Percentiles rank a stretch among this genome's conserved stretches.
Evolutionary conservation across 495 filamentous ascomycete genomes (phyloP).

Genomic region (Aspergillus cavernicola): DNA sequence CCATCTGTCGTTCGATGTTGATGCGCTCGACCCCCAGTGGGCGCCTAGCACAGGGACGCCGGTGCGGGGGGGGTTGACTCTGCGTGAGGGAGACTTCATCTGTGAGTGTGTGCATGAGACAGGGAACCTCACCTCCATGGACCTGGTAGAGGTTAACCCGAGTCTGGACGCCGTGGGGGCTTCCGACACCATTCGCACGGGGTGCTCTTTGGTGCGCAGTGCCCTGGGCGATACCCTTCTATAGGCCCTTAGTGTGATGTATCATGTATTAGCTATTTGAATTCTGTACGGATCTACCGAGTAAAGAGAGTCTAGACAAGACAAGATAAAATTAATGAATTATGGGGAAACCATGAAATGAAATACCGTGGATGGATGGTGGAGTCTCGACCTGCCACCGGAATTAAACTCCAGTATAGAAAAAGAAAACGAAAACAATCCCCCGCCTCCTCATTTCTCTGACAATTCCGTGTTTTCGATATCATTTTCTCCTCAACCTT

Average conservation of each 20-base stretch:
- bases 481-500: neutral
- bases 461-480: neutral
- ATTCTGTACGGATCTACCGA: too few species aligned
- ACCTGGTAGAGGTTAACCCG: slow-evolving; percentile 96
- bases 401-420: slow-evolving; percentile 9
- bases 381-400: slow-evolving; percentile 21
- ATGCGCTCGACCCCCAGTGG: slow-evolving; percentile 93
- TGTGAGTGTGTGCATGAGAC: slow-evolving; percentile 94
- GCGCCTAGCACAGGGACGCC: slow-evolving; percentile 95
- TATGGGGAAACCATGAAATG: slow-evolving; percentile 1
- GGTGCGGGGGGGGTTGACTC: slow-evolving; percentile 89
- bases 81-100: slow-evolving; percentile 97
- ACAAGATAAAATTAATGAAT: slow-evolving; percentile 3
- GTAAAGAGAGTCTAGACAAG: slow-evolving; percentile 10
- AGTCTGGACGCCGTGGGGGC: slow-evolving; percentile 73
- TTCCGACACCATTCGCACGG: slow-evolving; percentile 82
- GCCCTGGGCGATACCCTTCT: slow-evolving; percentile 87
- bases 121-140: slow-evolving; percentile 84
- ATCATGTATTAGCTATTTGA: too few species aligned
- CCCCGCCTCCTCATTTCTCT: slow-evolving; percentile 17
- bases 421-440: neutral
- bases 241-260: slow-evolving; percentile 36
- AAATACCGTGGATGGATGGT: too few species aligned
- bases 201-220: slow-evolving; percentile 86
- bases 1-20: slow-evolving; percentile 95